Evolutionary conservation across 108 stramenopile genomes (phyloP), one percentile per base, ranked within the genome.

Genomic region (Cyclotella kingstonii): DNA sequence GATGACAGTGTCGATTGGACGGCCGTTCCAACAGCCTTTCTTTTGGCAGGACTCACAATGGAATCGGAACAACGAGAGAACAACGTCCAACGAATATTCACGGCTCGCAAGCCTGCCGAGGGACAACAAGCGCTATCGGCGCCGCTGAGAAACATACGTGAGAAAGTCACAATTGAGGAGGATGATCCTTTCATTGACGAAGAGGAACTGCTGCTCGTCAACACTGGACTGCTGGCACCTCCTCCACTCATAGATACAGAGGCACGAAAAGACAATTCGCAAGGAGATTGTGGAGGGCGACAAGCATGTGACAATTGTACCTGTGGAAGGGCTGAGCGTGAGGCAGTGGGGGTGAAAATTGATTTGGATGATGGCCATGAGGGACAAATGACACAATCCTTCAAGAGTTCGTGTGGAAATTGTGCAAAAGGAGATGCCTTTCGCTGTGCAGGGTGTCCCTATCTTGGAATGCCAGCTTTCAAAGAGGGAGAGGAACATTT

Each of bases 401-500:
- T 54, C 18, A 79, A 77, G 12, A 87, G 84, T 29, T 63, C 81
- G 9, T 98, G 98, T 76, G 98, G 98, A n/a, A 97, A 93, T 80
- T 99, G 98, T 80, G 81, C 66, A 44, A 79, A 95, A 76, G 98
- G 98, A 29, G 98, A 99, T 78, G 98, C 98, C 26, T 99, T 99
- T 80, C 91, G 98, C n/a, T 99, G 98, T 73, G 97, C 94, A 2
- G 69, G 77, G 15, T 99, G 98, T 66, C 98, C 98, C 1, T 96
- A 93, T 77, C 73, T 96, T 38, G 98, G 97, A 10, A 90, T 81
- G 69, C 98, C 98, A 10, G 93, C 96, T 0, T 99, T 98, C 76
- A 95, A 97, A 64, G 68, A 93, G n/a, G 97, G 95, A 5, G 91
- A 94, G 64, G 95, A 94, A 76, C 91, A 93, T 81, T 78, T 98